These are phyloP conservation scores for Penicillium rolfsii DNA, from an alignment of 2,329 filamentous ascomycete genomes.

Conservation along the genomic window DNA sequence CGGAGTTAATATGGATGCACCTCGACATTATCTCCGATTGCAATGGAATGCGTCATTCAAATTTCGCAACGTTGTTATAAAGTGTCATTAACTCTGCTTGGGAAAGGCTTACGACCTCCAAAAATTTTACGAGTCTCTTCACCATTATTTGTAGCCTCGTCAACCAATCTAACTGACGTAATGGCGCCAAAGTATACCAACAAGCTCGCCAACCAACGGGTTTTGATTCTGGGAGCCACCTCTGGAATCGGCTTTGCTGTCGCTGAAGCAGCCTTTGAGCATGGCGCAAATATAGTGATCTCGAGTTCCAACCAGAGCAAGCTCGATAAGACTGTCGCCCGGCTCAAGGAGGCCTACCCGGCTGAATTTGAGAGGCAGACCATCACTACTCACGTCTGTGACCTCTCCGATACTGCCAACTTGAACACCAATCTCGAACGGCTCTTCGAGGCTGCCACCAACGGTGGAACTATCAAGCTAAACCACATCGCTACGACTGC, in stretches of 20 bases:
- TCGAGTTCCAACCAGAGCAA: slow-evolving; percentile 49
- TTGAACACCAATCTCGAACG: slow-evolving; percentile 50
- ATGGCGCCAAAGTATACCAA: slow-evolving; percentile 20
- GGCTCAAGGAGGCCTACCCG: slow-evolving; percentile 51
- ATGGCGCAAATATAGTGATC: slow-evolving; percentile 53
- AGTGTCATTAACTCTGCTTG: not conserved
- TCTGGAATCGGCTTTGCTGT: slow-evolving; percentile 57
- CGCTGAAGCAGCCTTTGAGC: slow-evolving; percentile 56
- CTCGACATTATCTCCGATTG: not conserved
- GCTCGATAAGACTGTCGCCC: slow-evolving; percentile 46
- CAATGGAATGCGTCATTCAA: not conserved
- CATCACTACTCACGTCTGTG: slow-evolving; percentile 49
- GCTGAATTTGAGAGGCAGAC: slow-evolving; percentile 28
- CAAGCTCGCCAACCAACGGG: slow-evolving; percentile 33
- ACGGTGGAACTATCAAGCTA: slow-evolving; percentile 31
- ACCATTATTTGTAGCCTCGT: not conserved
- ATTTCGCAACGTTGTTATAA: not conserved
- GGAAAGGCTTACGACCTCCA: no score
- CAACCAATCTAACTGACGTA: not conserved
- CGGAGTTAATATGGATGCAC: not conserved
- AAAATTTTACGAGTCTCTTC: not conserved
- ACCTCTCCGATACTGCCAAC: slow-evolving; percentile 48
- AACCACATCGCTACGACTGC: slow-evolving; percentile 59
- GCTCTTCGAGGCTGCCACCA: slow-evolving; percentile 47
- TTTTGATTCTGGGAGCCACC: slow-evolving; percentile 58